Evolutionary conservation across 2,329 filamentous ascomycete species (phyloP).

Genomic region (Fusarium veterinarium): DNA sequence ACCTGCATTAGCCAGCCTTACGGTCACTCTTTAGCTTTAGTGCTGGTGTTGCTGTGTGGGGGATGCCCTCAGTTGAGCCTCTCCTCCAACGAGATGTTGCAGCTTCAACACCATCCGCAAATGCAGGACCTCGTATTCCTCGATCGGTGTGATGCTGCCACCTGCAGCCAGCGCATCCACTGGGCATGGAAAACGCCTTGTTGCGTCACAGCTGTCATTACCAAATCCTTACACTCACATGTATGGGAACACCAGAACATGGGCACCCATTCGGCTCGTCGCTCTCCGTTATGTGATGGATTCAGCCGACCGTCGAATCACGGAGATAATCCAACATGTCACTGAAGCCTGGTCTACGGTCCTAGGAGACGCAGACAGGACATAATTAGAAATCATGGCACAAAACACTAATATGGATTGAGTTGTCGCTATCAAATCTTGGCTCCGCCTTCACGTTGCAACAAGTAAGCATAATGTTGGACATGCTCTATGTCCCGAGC

Average conservation of each 20-base stretch:
- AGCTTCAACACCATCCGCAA: slow-evolving; percentile 13
- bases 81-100: slow-evolving; percentile 30
- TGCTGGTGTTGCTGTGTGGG: background rate
- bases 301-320: slow-evolving; percentile 11
- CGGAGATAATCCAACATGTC: slow-evolving; percentile 26
- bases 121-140: slow-evolving; percentile 29
- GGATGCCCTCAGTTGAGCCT: slow-evolving; percentile 21
- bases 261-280: background rate
- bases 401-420: background rate
- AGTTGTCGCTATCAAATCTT: background rate
- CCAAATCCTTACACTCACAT: background rate
- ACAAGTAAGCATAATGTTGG: slow-evolving; percentile 32
- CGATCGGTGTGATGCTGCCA: slow-evolving; percentile 30
- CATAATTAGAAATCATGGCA: slow-evolving; percentile 21
- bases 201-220: slow-evolving; percentile 25
- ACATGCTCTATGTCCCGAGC: background rate
- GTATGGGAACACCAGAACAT: background rate
- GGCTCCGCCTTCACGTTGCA: background rate
- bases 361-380: background rate
- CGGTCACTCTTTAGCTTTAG: background rate
- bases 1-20: slow-evolving; percentile 40
- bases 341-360: background rate
- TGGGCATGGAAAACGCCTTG: slow-evolving; percentile 15
- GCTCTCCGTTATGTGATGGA: slow-evolving; percentile 9
- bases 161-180: slow-evolving; percentile 12